Base-by-base conservation (phyloP, 225 moss, liverwort and hornwort genomes). In the Physcomitrellopsis africana region DNA sequence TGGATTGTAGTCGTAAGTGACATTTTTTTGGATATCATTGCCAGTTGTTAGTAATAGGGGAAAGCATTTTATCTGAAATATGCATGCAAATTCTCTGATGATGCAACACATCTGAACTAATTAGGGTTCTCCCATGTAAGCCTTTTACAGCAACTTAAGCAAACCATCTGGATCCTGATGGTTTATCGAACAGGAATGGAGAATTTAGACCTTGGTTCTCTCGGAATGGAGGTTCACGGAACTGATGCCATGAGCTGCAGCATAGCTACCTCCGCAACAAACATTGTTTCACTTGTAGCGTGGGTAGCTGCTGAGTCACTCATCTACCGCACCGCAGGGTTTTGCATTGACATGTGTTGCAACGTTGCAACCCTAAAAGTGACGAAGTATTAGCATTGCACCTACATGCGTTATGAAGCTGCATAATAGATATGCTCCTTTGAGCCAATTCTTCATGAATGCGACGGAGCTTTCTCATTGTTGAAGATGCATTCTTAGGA, bases 51-150 rank as follows among this genome's bases (percentile, higher is more conserved):
- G 58, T 46, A 20, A 54, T 0, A 61, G 10, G 24, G 16, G 1
- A 41, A 5, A 42, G 1, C 32, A 37, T 53, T 56, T 41, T 14
- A 54, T 45, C 1, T 15, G 0, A 2, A 52, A 17, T 1, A 22
- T 61, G 23, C n/a, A 53, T 37, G 37, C 7, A 8, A 42, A 49
- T 74, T 13, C 4, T 37, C 0, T 41, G 1, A 24, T 20, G 4
- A 1, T 51, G 29, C 17, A 29, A 51, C n/a, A 51, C 67, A 67
- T 51, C n/a, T 67, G 32, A 37, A 37, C 32, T 51, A 22, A 8
- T 51, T 67, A 51, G 49, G 51, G 47, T 67, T 52, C 52, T 32
- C 18, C 49, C 32, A 54, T 42, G 43, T 55, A 55, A n/a, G 42
- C 37, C 22, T 41, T 3, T 22, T 7, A 64, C 18, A 41, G 7